Evolutionary conservation across 129 eudicot genomes (phyloP).

Genomic region (Kitagawia praeruptora): DNA sequence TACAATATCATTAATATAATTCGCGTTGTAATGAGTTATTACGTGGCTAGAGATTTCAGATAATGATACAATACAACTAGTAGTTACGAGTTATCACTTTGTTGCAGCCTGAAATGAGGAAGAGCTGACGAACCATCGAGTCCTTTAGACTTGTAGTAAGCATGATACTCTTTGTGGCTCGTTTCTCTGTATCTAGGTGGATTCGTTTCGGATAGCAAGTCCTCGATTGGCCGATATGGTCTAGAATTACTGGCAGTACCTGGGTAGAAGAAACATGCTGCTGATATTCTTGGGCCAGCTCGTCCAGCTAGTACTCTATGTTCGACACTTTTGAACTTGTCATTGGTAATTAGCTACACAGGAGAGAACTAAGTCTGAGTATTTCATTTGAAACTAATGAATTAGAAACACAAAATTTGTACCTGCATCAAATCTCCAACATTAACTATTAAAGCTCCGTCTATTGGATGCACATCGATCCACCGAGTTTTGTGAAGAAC

Average conservation of each 20-base stretch:
- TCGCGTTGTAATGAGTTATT: neutral
- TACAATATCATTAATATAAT: neutral
- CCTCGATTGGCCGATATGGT: conserved; percentile 17
- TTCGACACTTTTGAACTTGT: conserved; percentile 34
- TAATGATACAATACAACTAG: neutral
- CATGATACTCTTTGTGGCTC: conserved; percentile 15
- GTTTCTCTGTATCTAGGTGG: conserved; percentile 22
- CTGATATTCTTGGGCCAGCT: conserved; percentile 29
- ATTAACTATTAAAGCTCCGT: conserved; percentile 38
- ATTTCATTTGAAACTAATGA: neutral
- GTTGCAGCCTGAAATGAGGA: conserved; percentile 22
- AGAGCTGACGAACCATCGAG: conserved; percentile 25
- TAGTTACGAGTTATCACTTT: neutral
- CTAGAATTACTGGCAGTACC: conserved; percentile 9
- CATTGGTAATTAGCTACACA: conserved; percentile 29
- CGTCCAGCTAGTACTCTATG: conserved; percentile 22
- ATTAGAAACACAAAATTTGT: neutral
- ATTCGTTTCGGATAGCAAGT: conserved; percentile 18
- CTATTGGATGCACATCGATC: conserved; percentile 37
- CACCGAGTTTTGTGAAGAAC: conserved; percentile 29
- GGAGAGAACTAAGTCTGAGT: neutral
- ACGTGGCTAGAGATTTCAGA: neutral
- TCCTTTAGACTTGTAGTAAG: conserved; percentile 19
- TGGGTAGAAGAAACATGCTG: conserved; percentile 27
- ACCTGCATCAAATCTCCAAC: conserved; percentile 61